A percentile compares a stretch with the other conserved stretches of the same genome.
phyloP scores from a whole-genome alignment of 2,329 filamentous ascomycete species.

The Verticillium dahliae region DNA sequence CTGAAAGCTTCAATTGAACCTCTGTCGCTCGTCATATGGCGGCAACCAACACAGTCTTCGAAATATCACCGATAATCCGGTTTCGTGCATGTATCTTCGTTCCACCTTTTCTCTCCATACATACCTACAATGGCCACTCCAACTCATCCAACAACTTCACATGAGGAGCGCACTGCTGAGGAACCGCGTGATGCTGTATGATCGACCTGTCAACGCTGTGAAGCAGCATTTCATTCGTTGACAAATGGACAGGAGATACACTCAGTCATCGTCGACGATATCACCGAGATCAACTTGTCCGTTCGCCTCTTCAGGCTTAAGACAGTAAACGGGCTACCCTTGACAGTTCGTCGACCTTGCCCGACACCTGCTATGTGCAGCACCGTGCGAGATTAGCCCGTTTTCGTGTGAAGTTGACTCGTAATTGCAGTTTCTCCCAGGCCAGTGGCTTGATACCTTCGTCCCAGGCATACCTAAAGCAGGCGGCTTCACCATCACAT shows the following conservation, averaged over 20 bases:
- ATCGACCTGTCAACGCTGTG: not conserved
- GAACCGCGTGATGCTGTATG: constrained; percentile 61
- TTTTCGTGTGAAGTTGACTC: constrained; percentile 4
- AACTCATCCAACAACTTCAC: constrained; percentile 24
- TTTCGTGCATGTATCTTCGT: too few species aligned
- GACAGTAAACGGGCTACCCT: not conserved
- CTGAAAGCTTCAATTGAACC: too few species aligned
- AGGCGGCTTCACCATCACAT: constrained; percentile 86
- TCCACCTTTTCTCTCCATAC: not conserved
- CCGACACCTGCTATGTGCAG: not conserved
- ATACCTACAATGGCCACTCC: not conserved
- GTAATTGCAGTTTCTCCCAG: constrained; percentile 60
- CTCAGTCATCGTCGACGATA: constrained; percentile 49
- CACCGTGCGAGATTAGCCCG: not conserved
- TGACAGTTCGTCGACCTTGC: not conserved
- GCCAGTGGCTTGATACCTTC: constrained; percentile 85
- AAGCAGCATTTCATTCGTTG: not conserved
- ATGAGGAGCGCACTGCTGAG: constrained; percentile 66
- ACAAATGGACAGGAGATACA: constrained; percentile 42
- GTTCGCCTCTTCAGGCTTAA: constrained; percentile 63
- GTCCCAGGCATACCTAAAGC: constrained; percentile 62
- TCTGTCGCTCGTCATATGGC: not conserved
- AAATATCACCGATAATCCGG: not conserved
- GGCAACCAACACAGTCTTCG: not conserved
- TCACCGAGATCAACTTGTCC: constrained; percentile 59